Conservation (phyloP, 495 filamentous ascomycete species). For the Penicillium fimorum region DNA sequence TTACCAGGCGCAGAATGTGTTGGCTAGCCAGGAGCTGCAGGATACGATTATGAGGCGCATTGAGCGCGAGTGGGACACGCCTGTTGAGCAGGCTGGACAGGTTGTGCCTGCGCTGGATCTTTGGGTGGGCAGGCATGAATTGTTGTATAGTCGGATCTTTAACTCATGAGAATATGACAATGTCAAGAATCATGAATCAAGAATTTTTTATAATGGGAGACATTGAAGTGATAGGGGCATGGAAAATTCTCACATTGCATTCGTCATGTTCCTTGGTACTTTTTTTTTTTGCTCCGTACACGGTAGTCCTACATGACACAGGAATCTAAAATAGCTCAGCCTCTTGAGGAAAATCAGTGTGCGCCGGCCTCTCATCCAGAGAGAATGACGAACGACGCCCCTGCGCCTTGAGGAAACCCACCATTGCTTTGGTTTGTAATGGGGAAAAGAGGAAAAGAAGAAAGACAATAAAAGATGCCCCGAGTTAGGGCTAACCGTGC, state of each 20-base stretch:
- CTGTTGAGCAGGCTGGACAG: slow-evolving; percentile 82
- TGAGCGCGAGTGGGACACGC: slow-evolving; percentile 53
- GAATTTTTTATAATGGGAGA: background rate
- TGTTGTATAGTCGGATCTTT: slow-evolving; percentile 95
- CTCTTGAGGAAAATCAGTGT: slow-evolving; percentile 14
- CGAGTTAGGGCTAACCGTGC: slow-evolving; percentile 13
- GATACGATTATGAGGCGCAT: slow-evolving; percentile 60
- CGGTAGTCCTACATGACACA: slow-evolving; percentile 41
- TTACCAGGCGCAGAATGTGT: slow-evolving; percentile 82
- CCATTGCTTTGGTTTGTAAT: background rate
- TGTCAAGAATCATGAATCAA: background rate
- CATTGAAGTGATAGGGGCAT: background rate
- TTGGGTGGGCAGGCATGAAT: slow-evolving; percentile 92
- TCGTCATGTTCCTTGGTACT: slow-evolving; percentile 13
- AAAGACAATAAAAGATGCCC: slow-evolving; percentile 12
- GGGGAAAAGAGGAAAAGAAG: slow-evolving; percentile 18
- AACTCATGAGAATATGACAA: slow-evolving; percentile 56
- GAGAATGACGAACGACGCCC: slow-evolving; percentile 18
- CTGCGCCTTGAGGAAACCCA: slow-evolving; percentile 12
- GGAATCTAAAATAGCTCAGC: slow-evolving; percentile 20
- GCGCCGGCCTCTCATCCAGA: slow-evolving; percentile 30
- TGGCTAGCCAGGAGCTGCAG: slow-evolving; percentile 66
- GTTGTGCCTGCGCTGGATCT: slow-evolving; percentile 83
- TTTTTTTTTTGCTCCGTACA: slow-evolving; percentile 13
- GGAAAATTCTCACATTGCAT: slow-evolving; percentile 18